Evolutionary conservation across 2,329 filamentous ascomycete species (phyloP).

Genomic region (Metarhizium robertsii): DNA sequence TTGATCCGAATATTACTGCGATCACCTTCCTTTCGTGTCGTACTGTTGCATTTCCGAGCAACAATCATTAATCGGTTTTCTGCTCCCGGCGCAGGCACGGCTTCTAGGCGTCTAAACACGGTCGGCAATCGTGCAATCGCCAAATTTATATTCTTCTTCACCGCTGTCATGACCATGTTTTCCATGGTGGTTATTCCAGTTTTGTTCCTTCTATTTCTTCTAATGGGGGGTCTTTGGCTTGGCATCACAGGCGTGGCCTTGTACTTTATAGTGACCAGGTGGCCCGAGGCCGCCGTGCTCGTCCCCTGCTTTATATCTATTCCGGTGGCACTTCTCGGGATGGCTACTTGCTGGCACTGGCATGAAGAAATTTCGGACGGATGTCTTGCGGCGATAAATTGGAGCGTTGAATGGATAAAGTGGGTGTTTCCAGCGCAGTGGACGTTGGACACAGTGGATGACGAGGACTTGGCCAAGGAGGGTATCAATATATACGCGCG

Average conservation of each 20-base stretch:
- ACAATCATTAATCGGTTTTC: conserved; percentile 19
- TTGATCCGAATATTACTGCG: conserved; percentile 14
- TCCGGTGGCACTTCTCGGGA: conserved; percentile 6
- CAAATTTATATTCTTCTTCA: conserved; percentile 9
- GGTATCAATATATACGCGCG: conserved; percentile 11
- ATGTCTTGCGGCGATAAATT: not conserved
- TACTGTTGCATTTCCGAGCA: conserved; percentile 11
- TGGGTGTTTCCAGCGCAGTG: conserved; percentile 7
- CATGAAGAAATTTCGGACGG: conserved; percentile 2
- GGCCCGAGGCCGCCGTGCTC: conserved; percentile 16
- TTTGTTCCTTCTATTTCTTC: not conserved
- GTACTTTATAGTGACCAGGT: conserved; percentile 19
- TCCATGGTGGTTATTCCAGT: not conserved
- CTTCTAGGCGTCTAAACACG: conserved; percentile 15
- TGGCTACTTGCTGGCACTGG: conserved; percentile 8
- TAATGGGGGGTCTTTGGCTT: conserved; percentile 12
- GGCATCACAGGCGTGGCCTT: conserved; percentile 10
- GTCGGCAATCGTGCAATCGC: conserved; percentile 18
- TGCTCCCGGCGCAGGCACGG: conserved; percentile 9
- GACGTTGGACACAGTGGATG: conserved; percentile 10
- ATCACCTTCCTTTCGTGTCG: conserved; percentile 14
- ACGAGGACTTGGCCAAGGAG: conserved; percentile 14
- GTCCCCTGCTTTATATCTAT: conserved; percentile 16
- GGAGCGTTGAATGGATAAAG: not conserved
- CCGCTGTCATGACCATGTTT: not conserved